Evolutionary conservation across 106 monocot genomes (phyloP), one percentile per base, ranked within the genome.

Genomic region (Dendrobium catenatum): DNA sequence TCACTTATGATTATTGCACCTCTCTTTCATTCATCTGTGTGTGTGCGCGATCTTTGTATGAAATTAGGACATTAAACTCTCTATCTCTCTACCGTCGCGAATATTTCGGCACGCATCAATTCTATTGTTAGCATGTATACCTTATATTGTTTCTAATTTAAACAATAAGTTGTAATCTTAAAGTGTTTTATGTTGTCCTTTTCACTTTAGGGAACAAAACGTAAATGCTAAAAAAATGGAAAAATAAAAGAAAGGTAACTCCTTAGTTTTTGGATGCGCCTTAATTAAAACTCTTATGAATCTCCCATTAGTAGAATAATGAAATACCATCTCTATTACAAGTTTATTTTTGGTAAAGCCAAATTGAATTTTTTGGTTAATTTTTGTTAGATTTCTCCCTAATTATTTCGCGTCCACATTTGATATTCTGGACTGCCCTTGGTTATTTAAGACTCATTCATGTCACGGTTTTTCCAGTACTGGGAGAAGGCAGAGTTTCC

Each of bases 401-500:
- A 9, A 51, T 51, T 16, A 51, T 51, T 2, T 13, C 15, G 51
- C 0, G 51, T 15, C 0, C 9, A 51, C 51, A 51, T 51, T 9
- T 51, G 2, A 15, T 61, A 22, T 61, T 61, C 20, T 19, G 22
- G 24, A n/a, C n/a, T 61, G 4, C 61, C 8, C 6, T 61, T 61
- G 61, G 3, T 56, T 17, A 68, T 68, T 0, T 0, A 68, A 31
- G 27, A 13, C 70, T 37, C 33, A 70, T 37, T 70, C 70, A 70
- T n/a, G 13, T 3, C 31, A 42, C 19, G n/a, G 18, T 20, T 20
- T 43, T 8, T 74, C 42, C 78, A 98, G 97, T 88, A 91, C 59
- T 98, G 97, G 94, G 97, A 98, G 91, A 98, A 98, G 84, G 97
- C 94, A 74, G 91, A 98, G 81, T 98, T 94, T 79, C 94, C 94